Evolutionary conservation across 441 rosid genomes (phyloP).

Genomic region (Erodium moschatum): DNA sequence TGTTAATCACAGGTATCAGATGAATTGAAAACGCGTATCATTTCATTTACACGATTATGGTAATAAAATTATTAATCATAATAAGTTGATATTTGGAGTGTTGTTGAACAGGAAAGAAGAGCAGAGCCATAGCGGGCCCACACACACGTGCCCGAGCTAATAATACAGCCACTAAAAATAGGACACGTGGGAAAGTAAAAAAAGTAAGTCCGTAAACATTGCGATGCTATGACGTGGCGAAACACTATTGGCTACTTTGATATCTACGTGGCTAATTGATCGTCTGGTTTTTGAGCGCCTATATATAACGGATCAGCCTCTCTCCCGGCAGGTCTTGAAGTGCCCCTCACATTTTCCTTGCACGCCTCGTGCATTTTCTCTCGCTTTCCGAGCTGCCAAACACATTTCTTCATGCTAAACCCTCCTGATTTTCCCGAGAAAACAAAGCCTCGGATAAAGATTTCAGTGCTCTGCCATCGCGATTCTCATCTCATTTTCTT

Average conservation of each 20-base stretch:
- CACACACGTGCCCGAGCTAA: neutral
- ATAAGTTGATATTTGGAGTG: neutral
- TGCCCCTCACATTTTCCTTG: neutral
- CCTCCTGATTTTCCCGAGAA: slow-evolving; percentile 5
- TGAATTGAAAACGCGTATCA: neutral
- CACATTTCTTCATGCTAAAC: neutral
- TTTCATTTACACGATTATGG: neutral
- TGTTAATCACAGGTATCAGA: neutral
- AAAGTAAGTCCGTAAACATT: neutral
- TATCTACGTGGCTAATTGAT: neutral
- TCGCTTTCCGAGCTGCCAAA: slow-evolving; percentile 10
- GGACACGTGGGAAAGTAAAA: neutral
- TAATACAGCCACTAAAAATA: neutral
- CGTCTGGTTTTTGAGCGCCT: neutral
- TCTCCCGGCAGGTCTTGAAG: neutral
- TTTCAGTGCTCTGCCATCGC: neutral
- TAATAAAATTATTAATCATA: no score
- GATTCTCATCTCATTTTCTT: neutral
- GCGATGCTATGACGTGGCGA: neutral
- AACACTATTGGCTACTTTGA: neutral
- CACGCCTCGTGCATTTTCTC: slow-evolving; percentile 4
- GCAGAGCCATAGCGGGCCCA: neutral
- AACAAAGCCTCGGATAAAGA: neutral
- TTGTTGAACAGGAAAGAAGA: neutral
- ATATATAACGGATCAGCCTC: neutral